Base-by-base conservation (phyloP, 2,329 filamentous ascomycete genomes). In the Neopestalotiopsis clavispora region DNA sequence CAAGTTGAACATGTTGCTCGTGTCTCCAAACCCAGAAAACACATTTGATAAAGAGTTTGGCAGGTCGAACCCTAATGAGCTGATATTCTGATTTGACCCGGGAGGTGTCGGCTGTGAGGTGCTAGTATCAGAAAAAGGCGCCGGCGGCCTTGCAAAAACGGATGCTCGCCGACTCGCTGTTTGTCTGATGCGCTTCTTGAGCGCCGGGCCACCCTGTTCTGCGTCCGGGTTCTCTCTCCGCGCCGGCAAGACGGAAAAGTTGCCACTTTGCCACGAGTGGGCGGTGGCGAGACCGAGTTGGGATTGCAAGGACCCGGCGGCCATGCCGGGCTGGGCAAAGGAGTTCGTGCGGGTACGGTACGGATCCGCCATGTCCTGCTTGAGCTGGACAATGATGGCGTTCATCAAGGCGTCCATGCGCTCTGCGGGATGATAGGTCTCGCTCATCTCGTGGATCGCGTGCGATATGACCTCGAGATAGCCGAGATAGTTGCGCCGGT, bases 391-490 rank as follows among this genome's bases (percentile, higher is more conserved):
- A 52, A 87, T 80, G n/a, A 87, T 84, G n/a, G 82, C 83, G 69
- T 85, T 83, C 4, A 89, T 80, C 5, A 88, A 80, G 17, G 81
- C 78, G 38, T 85, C 84, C 85, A 89, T 88, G 66, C 84, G 81
- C 42, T 84, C 82, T 0, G 86, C 86, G 1, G 86, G 86, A 67
- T 87, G 83, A 74, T 87, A 88, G 1, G 83, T 84, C 23, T 81
- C 75, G 61, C 82, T 81, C 86, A 88, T 87, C 70, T 88, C 86
- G 23, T 82, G 79, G 7, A 89, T 80, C 4, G 85, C 84, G 12
- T 82, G 80, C 0, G 84, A 83, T 1, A 89, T 80, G 45, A 85
- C 86, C 76, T 88, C 85, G 12, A 89, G 82, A 74, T 87, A 87
- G 61, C 79, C 77, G 42, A 83, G 74, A 65, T 82, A 82, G 14